Conservation (phyloP, 192 early-diverging fungal species). For the Mortierella hygrophila region DNA sequence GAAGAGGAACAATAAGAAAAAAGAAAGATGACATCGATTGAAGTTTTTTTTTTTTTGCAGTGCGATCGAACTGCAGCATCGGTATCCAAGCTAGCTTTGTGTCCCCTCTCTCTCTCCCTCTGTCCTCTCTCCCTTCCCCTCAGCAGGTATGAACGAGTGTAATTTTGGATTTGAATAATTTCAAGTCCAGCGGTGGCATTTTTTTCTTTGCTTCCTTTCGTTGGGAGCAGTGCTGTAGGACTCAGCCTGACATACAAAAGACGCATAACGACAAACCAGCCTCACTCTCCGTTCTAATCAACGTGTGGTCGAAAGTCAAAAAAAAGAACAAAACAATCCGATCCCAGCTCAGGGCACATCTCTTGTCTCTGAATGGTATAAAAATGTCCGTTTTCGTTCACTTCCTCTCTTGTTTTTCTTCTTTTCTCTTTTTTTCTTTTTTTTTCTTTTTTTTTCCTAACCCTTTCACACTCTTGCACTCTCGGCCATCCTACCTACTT, state of each 20-base stretch:
- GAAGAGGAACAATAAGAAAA: not conserved
- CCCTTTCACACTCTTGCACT: not conserved
- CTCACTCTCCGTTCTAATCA: too few species aligned
- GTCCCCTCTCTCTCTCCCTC: too few species aligned
- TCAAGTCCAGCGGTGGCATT: not conserved
- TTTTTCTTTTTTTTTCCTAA: not conserved
- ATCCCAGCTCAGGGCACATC: not conserved
- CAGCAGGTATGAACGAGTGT: too few species aligned
- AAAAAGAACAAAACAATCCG: not conserved
- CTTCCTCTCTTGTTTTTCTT: not conserved
- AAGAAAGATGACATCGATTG: not conserved
- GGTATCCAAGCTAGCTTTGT: too few species aligned
- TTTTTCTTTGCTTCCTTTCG: not conserved
- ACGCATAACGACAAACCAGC: not conserved
- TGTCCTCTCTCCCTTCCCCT: too few species aligned
- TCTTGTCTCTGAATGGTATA: not conserved
- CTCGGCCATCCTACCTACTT: too few species aligned
- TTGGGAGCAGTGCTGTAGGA: not conserved
- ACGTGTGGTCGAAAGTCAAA: too few species aligned
- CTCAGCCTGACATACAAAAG: not conserved
- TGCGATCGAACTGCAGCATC: too few species aligned
- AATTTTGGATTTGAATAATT: not conserved
- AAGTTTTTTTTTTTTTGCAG: too few species aligned
- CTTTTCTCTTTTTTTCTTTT: not conserved
- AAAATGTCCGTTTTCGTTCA: not conserved